Base-by-base conservation (phyloP, 768 basidiomycete genomes). In the Termitomyces sp. region DNA sequence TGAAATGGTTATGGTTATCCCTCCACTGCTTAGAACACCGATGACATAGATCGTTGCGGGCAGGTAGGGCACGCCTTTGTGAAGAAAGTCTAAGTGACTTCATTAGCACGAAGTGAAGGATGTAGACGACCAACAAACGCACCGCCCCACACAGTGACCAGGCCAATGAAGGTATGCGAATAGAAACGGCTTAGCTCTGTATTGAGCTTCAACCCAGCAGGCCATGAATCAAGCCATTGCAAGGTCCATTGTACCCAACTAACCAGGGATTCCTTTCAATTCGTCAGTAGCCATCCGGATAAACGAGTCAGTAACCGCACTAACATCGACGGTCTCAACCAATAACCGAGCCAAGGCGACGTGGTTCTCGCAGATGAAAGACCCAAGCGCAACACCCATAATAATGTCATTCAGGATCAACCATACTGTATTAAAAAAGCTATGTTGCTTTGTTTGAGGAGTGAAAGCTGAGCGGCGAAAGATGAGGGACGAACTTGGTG, bases 171-270 rank as follows among this genome's bases (percentile, higher is more conserved):
- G 0, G 82, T 78, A 58, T 85, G 80, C n/a, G 87, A 84, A 66
- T 93, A 89, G 68, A 97, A 89, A 27, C 79, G 76, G 64, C 93
- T 92, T n/a, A 99, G 80, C 65, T 98, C 92, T 0, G 93, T 92
- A 67, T 98, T 98, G 54, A 99, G 85, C 72, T 99, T 99, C 42
- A 99, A 75, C 1, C 97, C 96, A 1, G 88, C 94, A 0, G 96
- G 96, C 96, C 96, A 98, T 60, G 89, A 85, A 69, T 97, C 90
- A 13, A 99, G 79, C 95, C 95, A 98, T 1, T 78, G 65, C 2
- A 98, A 76, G 0, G 80, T 76, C 16, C 75, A 72, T 45, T 81
- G 79, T 9, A 89, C 69, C 50, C 75, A 72, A 3, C 75, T 68
- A 6, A 89, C 74, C 1, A 86, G 68, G 59, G 77, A 73, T 34